Evolutionary conservation across 2,329 filamentous ascomycete species (phyloP), one percentile per base, ranked within the genome.

Genomic region (Tolypocladium tropicale): DNA sequence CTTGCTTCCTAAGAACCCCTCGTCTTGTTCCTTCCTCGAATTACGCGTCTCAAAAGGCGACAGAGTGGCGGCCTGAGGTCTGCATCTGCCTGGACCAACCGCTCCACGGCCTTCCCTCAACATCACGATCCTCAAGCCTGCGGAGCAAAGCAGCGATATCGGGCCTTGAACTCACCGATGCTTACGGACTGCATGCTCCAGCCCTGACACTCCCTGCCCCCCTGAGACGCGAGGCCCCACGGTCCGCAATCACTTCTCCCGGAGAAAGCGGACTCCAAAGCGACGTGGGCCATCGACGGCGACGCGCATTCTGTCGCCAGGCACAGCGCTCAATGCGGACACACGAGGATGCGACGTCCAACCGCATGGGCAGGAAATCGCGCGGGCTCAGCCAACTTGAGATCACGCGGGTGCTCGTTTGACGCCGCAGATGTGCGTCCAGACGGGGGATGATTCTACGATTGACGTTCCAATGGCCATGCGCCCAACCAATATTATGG

Each of bases 221-320:
- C 56, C 48, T 52, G 57, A 62, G 41, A 63, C 58, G 10, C 14
- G 51, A 2, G 50, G 64, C 56, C 21, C 48, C 9, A 25, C 57
- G 23, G 30, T 39, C 28, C 63, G 63, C 54, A 41, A 46, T 46
- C 18, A 39, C 41, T 65, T 65, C 57, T 59, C 62, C 56, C 56
- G 56, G 52, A 60, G 43, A 56, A 55, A 53, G 41, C 62, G 39
- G 55, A 53, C 25, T 56, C 62, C 48, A 30, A 62, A 48, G 57
- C 64, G 12, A 58, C 53, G 18, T 65, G 64, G 63, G 62, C 62
- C 16, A 62, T 63, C 48, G 57, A 61, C 41, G 63, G 64, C 53
- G 59, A 21, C 32, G 61, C 59, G 18, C 63, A 65, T 59, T 63
- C 61, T 11, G 59, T 64, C 36, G 59, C 62, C 23, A 62, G 64